Conservation (phyloP, 352 stramenopile species). For the Phytophthora agathidicida region DNA sequence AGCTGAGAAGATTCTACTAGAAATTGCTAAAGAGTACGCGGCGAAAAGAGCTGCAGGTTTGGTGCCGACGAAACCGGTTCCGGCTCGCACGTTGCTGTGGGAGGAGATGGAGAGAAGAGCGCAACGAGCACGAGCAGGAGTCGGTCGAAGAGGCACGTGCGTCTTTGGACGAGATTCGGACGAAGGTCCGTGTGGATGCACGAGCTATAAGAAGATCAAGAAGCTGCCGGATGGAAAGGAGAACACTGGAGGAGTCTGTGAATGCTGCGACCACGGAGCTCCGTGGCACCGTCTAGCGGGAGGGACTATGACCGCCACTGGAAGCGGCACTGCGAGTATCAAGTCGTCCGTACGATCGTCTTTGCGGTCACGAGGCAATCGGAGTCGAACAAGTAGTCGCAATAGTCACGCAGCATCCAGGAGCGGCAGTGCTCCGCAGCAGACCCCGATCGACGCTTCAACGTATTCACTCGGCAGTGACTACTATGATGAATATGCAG, state of each 20-base stretch:
- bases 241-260: conserved; percentile 68
- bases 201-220: conserved; percentile 61
- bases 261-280: conserved; percentile 70
- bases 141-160: conserved; percentile 64
- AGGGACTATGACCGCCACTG: conserved; percentile 42
- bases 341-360: conserved; percentile 15
- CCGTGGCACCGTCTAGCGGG: conserved; percentile 72
- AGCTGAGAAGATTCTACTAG: conserved; percentile 71
- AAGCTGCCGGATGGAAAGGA: conserved; percentile 38
- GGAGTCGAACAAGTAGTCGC: conserved; percentile 43
- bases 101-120: conserved; percentile 66
- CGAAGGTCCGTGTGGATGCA: conserved; percentile 58
- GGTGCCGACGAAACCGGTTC: conserved; percentile 73
- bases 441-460: conserved; percentile 22
- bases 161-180: conserved; percentile 60
- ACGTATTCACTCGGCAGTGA: conserved; percentile 48
- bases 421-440: conserved; percentile 17
- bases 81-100: conserved; percentile 79
- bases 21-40: conserved; percentile 84
- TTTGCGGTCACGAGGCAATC: conserved; percentile 24
- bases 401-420: conserved; percentile 25
- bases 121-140: conserved; percentile 34
- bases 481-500: conserved; percentile 53
- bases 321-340: conserved; percentile 18
- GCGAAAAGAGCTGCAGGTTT: conserved; percentile 77